Base-by-base conservation (phyloP, 2,329 filamentous ascomycete species). In the Atkinsonella texensis region DNA sequence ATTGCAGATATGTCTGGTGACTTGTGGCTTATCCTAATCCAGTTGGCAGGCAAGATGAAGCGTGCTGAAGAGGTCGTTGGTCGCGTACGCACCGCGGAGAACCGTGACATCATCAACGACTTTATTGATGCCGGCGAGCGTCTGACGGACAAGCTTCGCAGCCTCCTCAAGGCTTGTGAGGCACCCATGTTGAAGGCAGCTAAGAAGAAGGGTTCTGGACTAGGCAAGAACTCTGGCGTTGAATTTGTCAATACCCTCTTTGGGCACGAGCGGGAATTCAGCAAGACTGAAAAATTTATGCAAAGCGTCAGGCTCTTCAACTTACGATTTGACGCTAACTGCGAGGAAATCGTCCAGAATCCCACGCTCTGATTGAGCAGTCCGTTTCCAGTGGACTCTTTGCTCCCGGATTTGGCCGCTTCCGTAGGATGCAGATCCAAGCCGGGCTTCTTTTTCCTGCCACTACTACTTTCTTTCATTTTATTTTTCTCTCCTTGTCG, bases 201-300 rank as follows among this genome's bases (percentile, higher is more conserved):
- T 60, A 91, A 89, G 76, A 79, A 87, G 69, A 70, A 78, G 41
- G 83, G 83, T 66, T 58, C 66, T 17, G 64, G 64, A 47, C 87
- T 97, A 69, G 91, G 90, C 64, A 90, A 89, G 75, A 91, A 89
- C 67, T 89, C 89, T 50, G 93, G 93, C 49, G 85, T 87, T 60
- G 90, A 96, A 73, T 97, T 98, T 62, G 91, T 98, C 62, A 85
- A 96, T 67, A 90, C 89, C 49, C 87, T 98, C 60, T 97, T 97
- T 62, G 91, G 90, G 58, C 84, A 86, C 56, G 91, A 97, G 64
- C 81, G 89, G 56, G 87, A 96, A 71, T 76, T 96, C 51, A 84
- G 90, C 67, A 84, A 84, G 69, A 96, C 91, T 2, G 89, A 96
- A 74, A 87, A 86, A 69, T 81, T 96, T 70, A 97, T 97, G 89